Percentiles rank a stretch among this genome's conserved stretches.
These are phyloP conservation scores for Aspergillus carlsbadensis DNA, from an alignment of 495 filamentous ascomycete genomes.

Conservation along the genomic window DNA sequence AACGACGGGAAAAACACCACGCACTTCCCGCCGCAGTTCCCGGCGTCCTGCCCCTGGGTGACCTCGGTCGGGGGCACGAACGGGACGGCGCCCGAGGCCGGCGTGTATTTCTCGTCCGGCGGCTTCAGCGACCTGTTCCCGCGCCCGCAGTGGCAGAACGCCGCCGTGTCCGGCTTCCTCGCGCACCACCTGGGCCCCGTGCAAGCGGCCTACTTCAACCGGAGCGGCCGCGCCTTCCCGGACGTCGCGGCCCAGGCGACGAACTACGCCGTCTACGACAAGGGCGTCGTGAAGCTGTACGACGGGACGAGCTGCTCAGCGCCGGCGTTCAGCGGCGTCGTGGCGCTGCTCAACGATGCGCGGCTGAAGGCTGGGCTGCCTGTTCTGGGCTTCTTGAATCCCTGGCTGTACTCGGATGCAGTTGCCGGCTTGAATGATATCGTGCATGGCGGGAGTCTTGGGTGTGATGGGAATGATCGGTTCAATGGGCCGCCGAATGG, in stretches of 20 bases:
- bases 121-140: constrained; percentile 69
- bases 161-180: constrained; percentile 58
- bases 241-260: constrained; percentile 66
- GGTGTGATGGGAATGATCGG: constrained; percentile 53
- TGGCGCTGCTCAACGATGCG: constrained; percentile 69
- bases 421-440: constrained; percentile 63
- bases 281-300: constrained; percentile 47
- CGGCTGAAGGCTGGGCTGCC: constrained; percentile 53
- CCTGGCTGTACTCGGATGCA: constrained; percentile 63
- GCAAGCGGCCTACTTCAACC: constrained; percentile 56
- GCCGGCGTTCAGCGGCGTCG: constrained; percentile 61
- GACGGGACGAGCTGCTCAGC: constrained; percentile 67
- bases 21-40: constrained; percentile 69
- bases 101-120: constrained; percentile 55
- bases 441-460: constrained; percentile 54
- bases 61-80: constrained; percentile 71
- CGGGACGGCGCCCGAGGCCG: constrained; percentile 56
- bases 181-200: constrained; percentile 39
- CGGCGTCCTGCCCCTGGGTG: constrained; percentile 70
- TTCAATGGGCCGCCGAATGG: constrained; percentile 40
- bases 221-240: constrained; percentile 66
- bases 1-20: constrained; percentile 67
- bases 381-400: constrained; percentile 71
- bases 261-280: constrained; percentile 53
- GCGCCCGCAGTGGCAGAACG: constrained; percentile 60